A percentile compares a stretch with the other conserved stretches of the same genome.
These are phyloP conservation scores for Fusarium sp. DNA, from an alignment of 2,329 filamentous ascomycete species.

Conservation along the genomic window DNA sequence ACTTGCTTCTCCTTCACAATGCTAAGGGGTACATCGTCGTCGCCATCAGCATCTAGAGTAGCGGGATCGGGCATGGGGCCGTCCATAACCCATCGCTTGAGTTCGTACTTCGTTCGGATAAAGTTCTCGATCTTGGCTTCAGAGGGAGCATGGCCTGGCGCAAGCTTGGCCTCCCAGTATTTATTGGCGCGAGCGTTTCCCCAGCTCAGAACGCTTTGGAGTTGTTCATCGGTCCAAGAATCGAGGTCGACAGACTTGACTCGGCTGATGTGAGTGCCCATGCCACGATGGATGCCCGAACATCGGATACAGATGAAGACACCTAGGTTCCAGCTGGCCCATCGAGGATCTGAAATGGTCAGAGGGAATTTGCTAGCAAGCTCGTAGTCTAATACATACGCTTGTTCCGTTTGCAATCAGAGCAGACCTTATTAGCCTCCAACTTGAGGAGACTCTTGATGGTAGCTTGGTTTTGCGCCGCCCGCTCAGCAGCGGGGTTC, in stretches of 20 bases:
- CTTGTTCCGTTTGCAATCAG: conserved; percentile 99
- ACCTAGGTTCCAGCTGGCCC: conserved; percentile 98
- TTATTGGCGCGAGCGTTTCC: conserved; percentile 97
- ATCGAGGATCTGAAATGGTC: conserved; percentile 79
- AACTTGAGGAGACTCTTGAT: conserved; percentile 96
- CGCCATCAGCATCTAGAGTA: conserved; percentile 81
- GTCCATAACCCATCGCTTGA: conserved; percentile 99
- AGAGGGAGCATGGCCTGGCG: conserved; percentile 88
- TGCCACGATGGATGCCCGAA: conserved; percentile 97
- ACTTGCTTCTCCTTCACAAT: conserved; percentile 73
- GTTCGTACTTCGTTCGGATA: conserved; percentile 98
- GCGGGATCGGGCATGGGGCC: conserved; percentile 93
- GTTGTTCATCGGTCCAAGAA: conserved; percentile 97
- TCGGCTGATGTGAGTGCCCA: conserved; percentile 98
- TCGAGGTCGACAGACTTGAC: conserved; percentile 99
- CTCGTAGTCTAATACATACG: conserved; percentile 63
- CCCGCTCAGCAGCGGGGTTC: conserved; percentile 84
- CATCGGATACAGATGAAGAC: conserved; percentile 98
- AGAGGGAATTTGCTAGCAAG: neutral
- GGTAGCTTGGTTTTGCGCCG: conserved; percentile 91
- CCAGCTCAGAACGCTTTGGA: conserved; percentile 94
- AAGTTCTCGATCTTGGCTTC: conserved; percentile 99
- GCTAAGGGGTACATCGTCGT: conserved; percentile 78
- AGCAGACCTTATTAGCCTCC: conserved; percentile 94
- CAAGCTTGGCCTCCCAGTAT: conserved; percentile 97